Conservation (phyloP, 805 yeast species). For the Brettanomyces naardenensis region DNA sequence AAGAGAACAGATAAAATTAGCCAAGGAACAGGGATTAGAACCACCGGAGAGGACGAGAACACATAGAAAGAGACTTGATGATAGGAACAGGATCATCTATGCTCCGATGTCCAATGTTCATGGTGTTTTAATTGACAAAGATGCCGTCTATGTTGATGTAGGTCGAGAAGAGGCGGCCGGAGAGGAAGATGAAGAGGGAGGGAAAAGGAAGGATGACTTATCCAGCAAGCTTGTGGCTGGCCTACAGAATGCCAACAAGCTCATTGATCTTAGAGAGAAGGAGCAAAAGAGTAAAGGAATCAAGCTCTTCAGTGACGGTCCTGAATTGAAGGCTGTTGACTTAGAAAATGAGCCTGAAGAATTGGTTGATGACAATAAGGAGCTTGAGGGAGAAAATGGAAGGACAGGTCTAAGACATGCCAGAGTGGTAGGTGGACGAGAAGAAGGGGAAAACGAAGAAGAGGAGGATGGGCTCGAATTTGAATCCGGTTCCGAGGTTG, state of each 20-base stretch:
- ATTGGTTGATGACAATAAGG: slow-evolving; percentile 27
- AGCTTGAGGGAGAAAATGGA: slow-evolving; percentile 33
- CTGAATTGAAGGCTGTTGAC: slow-evolving; percentile 29
- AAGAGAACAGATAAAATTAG: slow-evolving; percentile 61
- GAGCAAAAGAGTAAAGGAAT: slow-evolving; percentile 50
- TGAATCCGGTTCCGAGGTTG: slow-evolving; percentile 48
- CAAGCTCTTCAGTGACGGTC: slow-evolving; percentile 59
- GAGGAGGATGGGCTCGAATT: slow-evolving; percentile 37
- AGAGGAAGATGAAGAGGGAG: slow-evolving; percentile 16
- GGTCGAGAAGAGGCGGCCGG: too few species aligned
- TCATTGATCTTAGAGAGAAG: slow-evolving; percentile 31
- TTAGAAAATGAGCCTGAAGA: slow-evolving; percentile 32
- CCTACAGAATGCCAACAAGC: slow-evolving; percentile 60
- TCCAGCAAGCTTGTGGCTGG: slow-evolving; percentile 84
- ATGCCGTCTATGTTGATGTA: slow-evolving; percentile 91
- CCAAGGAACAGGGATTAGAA: slow-evolving; percentile 52
- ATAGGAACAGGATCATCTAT: slow-evolving; percentile 85
- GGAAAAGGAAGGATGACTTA: slow-evolving; percentile 41
- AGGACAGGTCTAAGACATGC: slow-evolving; percentile 59
- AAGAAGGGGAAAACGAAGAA: slow-evolving; percentile 39
- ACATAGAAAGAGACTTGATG: slow-evolving; percentile 87
- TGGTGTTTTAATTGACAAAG: slow-evolving; percentile 93
- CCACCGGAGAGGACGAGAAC: slow-evolving; percentile 36
- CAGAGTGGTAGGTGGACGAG: too few species aligned
- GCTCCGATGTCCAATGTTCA: slow-evolving; percentile 99